Base-by-base conservation (phyloP, 179 eudicot species). In the Beta corolliflora region DNA sequence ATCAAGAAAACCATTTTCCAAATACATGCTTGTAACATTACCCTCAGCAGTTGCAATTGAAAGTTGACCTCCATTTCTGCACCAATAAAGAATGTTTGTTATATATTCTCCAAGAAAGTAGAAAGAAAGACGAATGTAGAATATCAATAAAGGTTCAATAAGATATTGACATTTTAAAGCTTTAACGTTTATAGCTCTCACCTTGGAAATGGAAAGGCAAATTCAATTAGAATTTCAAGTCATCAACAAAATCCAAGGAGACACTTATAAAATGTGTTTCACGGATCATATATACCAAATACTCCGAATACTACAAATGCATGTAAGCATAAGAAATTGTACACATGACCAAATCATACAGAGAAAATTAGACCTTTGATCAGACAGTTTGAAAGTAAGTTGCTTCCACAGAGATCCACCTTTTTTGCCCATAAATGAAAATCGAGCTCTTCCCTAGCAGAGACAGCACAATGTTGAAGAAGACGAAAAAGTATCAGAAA, bases 371-470 rank as follows among this genome's bases (percentile, higher is more conserved):
- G 70, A 97, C 97, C 98, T 92, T 88, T 86, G 88, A 77, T 91
- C 86, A 71, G 89, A 85, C 84, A 97, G 86, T 83, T 86, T 88
- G 86, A 90, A 94, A 29, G 94, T 89, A 83, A 94, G 74, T 88
- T 93, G 98, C 90, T 91, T 94, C 97, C 95, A 97, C 41, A 94
- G 91, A 74, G 97, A 83, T 71, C 97, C 97, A 73, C 97, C 95
- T 90, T 88, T 94, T 59, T 92, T 91, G 66, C 99, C 98, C 97
- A 97, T 92, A 84, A 91, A 92, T 52, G 99, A 97, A 91, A 97
- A 97, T 58, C 95, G 94, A 80, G 99, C 98, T 85, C 99, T 92
- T 88, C 84, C 88, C 99, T 97, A 85, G 29, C 82, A 91, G 58
- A 69, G 64, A 77, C 56, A 76, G 76, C 25, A 58, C n/a, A 58